Percentiles rank a stretch among this genome's conserved stretches.
phyloP scores from a whole-genome alignment of 2,329 filamentous ascomycete species.

The Pseudocercospora vitis region DNA sequence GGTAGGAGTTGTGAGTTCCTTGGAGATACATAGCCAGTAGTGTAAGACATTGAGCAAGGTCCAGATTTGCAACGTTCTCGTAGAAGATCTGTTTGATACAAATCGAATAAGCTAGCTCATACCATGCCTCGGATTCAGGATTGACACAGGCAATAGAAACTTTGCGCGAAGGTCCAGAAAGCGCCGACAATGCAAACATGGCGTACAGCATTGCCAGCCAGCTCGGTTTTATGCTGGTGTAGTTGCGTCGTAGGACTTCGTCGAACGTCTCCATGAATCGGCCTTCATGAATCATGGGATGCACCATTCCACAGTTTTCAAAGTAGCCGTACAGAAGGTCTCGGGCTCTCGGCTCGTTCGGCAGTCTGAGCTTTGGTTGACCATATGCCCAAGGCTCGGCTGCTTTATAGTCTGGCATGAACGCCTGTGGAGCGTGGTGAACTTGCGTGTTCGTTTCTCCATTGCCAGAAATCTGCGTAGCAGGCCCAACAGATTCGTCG shows the following conservation, averaged over 20 bases:
- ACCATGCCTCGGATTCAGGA: slow-evolving; percentile 13
- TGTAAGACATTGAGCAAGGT: slow-evolving; percentile 12
- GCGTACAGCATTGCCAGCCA: slow-evolving; percentile 18
- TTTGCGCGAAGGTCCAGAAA: slow-evolving; percentile 9
- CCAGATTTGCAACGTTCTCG: slow-evolving; percentile 8
- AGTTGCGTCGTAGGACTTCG: slow-evolving; percentile 4
- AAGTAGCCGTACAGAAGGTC: slow-evolving; percentile 8
- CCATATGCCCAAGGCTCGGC: background rate
- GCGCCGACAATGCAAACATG: slow-evolving; percentile 7
- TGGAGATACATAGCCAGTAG: slow-evolving; percentile 13
- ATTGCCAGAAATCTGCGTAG: background rate
- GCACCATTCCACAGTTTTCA: slow-evolving; percentile 10
- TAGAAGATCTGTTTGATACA: slow-evolving; percentile 12
- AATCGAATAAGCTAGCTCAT: slow-evolving; percentile 6
- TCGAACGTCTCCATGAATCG: slow-evolving; percentile 15
- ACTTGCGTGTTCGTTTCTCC: background rate
- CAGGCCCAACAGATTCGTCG: background rate
- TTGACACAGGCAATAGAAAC: background rate
- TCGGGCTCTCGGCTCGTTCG: slow-evolving; percentile 3
- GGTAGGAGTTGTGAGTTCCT: slow-evolving; percentile 11
- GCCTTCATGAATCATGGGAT: slow-evolving; percentile 12
- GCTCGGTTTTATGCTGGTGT: slow-evolving; percentile 2
- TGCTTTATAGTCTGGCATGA: background rate
- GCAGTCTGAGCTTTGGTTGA: slow-evolving; percentile 4
- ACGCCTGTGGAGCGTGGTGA: background rate